Base-by-base conservation (phyloP, 257 asterid genomes). In the Solanum tarapatanum region DNA sequence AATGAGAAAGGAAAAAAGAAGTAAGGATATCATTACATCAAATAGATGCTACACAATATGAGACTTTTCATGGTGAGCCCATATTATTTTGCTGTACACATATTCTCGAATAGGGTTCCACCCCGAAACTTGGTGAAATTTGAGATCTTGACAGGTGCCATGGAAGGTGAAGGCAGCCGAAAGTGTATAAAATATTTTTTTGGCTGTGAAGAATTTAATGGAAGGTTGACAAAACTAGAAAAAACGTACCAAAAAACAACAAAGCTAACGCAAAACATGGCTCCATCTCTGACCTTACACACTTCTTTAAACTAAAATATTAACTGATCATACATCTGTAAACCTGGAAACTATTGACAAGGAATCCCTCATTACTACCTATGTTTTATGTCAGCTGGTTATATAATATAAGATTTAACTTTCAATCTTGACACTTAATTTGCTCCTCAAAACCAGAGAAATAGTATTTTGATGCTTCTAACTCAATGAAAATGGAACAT, bases 351-450 rank as follows among this genome's bases (percentile, higher is more conserved):
- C n/a, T 75, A 11, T 35, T 36, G 37, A 75, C 41, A 23, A 5
- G 51, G 32, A 75, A 37, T 36, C 23, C 8, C 55, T 37, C 51
- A 37, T 75, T 36, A 36, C 58, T 36, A 74, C 10, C 30, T 19
- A 74, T 74, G 82, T 35, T 73, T 19, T 19, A 35, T 73, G 82
- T 73, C 82, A 73, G 48, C 28, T 73, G 17, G 66, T 7, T 24
- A 45, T 43, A 80, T 58, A 58, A 58, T 19, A 9, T 80, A 41
- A 43, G 16, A 26, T 26, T 16, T 16, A 80, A 45, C 68, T 85
- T 75, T 36, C 87, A 62, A 73, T 76, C 90, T 86, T 82, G 72
- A 90, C 87, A 70, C 21, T 8, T 11, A 77, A 28, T 16, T 83
- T 66, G 86, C 35, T 62, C 79, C 69, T 14, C 4, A 62, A 82